A percentile compares a stretch with the other conserved stretches of the same genome.
Evolutionary conservation across 23 red algal species (phyloP).

Genomic region (Agarophyton chilense): DNA sequence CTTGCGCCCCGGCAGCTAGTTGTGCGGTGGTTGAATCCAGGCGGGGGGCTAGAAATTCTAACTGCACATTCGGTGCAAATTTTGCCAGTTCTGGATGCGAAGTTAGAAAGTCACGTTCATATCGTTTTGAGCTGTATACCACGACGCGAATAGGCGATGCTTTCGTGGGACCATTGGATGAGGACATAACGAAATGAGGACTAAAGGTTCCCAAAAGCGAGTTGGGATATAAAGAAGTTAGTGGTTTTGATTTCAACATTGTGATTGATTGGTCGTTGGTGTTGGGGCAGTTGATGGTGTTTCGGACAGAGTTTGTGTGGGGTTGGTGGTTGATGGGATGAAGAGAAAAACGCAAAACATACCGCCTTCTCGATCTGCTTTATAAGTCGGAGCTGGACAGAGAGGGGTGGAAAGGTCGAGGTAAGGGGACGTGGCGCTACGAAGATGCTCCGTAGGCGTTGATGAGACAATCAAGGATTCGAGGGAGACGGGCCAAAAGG

Average conservation of each 20-base stretch:
- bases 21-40: constrained; percentile 32
- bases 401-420: too few species aligned
- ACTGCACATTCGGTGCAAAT: constrained; percentile 20
- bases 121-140: constrained; percentile 58
- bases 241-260: neutral
- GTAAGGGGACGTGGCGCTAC: too few species aligned
- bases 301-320: too few species aligned
- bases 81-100: neutral
- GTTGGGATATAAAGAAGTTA: constrained; percentile 5
- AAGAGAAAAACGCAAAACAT: too few species aligned
- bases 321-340: too few species aligned
- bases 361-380: too few species aligned
- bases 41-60: constrained; percentile 49
- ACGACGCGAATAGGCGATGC: constrained; percentile 10
- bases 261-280: neutral
- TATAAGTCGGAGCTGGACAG: too few species aligned
- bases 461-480: too few species aligned
- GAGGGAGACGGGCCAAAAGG: too few species aligned
- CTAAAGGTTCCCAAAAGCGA: neutral
- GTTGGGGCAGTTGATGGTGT: neutral
- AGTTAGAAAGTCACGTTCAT: constrained; percentile 54
- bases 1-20: constrained; percentile 41
- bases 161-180: neutral
- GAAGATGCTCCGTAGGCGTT: too few species aligned
- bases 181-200: constrained; percentile 19